Conservation (phyloP, 305 asterid species). For the Rubia balearica region DNA sequence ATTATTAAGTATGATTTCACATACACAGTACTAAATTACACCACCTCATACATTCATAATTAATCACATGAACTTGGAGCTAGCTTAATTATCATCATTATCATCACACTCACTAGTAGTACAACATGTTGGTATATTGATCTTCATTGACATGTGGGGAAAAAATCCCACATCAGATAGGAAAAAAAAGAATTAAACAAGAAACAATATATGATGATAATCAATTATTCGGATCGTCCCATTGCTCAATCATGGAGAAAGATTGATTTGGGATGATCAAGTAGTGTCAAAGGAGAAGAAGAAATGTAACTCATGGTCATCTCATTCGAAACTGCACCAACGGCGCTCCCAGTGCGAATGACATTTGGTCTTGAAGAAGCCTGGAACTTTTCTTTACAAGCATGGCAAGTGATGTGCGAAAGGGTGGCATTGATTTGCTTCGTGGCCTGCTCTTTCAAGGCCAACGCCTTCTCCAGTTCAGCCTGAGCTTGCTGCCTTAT, state of each 20-base stretch:
- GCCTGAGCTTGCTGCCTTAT: slow-evolving; percentile 36
- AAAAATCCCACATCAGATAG: background rate
- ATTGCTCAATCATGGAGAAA: slow-evolving; percentile 6
- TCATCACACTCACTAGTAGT: slow-evolving; percentile 14
- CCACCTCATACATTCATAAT: background rate
- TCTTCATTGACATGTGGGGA: slow-evolving; percentile 6
- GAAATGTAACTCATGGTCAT: slow-evolving; percentile 26
- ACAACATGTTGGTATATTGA: slow-evolving; percentile 4
- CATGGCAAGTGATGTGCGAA: slow-evolving; percentile 30
- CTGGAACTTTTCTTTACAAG: slow-evolving; percentile 33
- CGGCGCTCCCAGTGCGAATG: background rate
- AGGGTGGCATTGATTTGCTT: slow-evolving; percentile 31
- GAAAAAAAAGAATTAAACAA: background rate
- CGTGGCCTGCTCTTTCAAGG: slow-evolving; percentile 30
- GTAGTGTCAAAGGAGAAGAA: slow-evolving; percentile 22
- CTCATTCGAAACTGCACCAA: background rate
- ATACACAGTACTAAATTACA: slow-evolving; percentile 12
- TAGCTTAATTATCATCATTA: slow-evolving; percentile 3
- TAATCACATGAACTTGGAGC: background rate
- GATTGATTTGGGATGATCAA: slow-evolving; percentile 18
- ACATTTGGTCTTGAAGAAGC: slow-evolving; percentile 9
- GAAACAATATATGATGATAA: background rate
- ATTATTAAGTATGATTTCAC: slow-evolving; percentile 7
- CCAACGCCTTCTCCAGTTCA: slow-evolving; percentile 29
- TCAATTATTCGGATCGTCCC: background rate